Conservation (phyloP, 2,329 filamentous ascomycete species). For the Colletotrichum echinochloae region DNA sequence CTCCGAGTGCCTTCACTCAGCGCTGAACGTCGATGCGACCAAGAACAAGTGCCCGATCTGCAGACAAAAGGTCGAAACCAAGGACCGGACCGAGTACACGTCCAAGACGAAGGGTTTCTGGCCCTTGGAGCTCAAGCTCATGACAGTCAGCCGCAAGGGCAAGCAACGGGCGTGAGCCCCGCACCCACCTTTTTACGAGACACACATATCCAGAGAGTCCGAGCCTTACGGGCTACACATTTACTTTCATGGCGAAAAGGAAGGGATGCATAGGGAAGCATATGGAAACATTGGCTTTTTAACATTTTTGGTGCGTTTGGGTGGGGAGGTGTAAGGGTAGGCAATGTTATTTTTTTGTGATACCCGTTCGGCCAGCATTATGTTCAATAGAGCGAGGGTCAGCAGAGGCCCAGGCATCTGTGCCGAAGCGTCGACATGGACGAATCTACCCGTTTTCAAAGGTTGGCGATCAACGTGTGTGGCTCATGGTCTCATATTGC, state of each 20-base stretch:
- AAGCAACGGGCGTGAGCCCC: slow-evolving; percentile 49
- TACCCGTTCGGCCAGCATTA: slow-evolving; percentile 38
- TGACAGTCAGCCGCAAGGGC: slow-evolving; percentile 67
- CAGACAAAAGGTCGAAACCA: slow-evolving; percentile 67
- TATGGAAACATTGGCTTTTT: slow-evolving; percentile 4
- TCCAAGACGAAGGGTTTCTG: slow-evolving; percentile 66
- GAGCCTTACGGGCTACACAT: neutral
- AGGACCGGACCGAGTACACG: slow-evolving; percentile 54
- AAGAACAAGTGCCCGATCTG: slow-evolving; percentile 74
- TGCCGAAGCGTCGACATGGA: neutral
- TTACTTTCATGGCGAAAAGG: slow-evolving; percentile 1
- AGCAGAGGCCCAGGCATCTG: neutral
- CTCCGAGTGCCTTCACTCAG: slow-evolving; percentile 70
- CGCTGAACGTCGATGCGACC: slow-evolving; percentile 67
- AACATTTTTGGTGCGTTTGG: slow-evolving; percentile 36
- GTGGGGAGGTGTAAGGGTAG: neutral
- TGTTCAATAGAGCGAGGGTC: slow-evolving; percentile 1
- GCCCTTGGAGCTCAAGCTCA: slow-evolving; percentile 71
- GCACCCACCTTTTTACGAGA: neutral
- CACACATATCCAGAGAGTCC: neutral
- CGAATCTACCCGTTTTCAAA: slow-evolving; percentile 4
- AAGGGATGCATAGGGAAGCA: slow-evolving; percentile 10
- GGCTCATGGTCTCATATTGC: neutral
- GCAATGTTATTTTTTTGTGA: slow-evolving; percentile 28
- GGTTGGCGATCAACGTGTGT: neutral